Evolutionary conservation across 495 filamentous ascomycete species (phyloP).

Genomic region (Penicillium silybi): DNA sequence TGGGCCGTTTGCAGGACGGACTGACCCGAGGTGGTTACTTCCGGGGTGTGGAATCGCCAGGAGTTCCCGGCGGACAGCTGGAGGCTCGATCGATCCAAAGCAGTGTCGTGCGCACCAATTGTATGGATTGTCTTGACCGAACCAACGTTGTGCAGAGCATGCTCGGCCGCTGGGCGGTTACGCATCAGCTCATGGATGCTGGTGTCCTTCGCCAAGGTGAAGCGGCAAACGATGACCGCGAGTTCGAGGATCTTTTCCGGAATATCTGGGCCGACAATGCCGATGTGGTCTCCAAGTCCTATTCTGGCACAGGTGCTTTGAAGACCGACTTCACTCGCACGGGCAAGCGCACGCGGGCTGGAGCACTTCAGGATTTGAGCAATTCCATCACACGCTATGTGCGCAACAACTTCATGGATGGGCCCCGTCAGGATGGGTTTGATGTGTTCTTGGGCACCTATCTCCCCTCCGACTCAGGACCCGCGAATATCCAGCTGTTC

Average conservation of each 20-base stretch:
- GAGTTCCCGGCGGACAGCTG: conserved; percentile 59
- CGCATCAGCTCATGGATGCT: conserved; percentile 77
- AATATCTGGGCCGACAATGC: conserved; percentile 99
- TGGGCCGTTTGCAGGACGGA: conserved; percentile 72
- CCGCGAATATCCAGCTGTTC: conserved; percentile 66
- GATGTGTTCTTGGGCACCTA: conserved; percentile 89
- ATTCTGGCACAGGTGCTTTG: conserved; percentile 91
- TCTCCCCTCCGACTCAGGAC: conserved; percentile 60
- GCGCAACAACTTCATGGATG: conserved; percentile 88
- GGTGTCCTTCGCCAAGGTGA: conserved; percentile 70
- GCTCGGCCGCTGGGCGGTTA: conserved; percentile 83
- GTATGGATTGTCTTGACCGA: conserved; percentile 98
- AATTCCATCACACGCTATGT: conserved; percentile 84
- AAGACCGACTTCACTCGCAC: conserved; percentile 95
- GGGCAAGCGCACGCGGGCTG: conserved; percentile 78
- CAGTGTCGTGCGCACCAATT: conserved; percentile 91
- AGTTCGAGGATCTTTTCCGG: conserved; percentile 84
- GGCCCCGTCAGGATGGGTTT: conserved; percentile 89
- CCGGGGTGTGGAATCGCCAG: conserved; percentile 82
- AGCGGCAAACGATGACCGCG: conserved; percentile 62
- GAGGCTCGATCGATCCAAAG: conserved; percentile 77
- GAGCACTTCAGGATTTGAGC: conserved; percentile 73
- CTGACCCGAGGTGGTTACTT: conserved; percentile 82
- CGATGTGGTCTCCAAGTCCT: conserved; percentile 85
- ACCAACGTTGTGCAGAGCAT: conserved; percentile 98